Conservation (phyloP, 148 eudicot genomes). For the Vaccinium vitisidaea region DNA sequence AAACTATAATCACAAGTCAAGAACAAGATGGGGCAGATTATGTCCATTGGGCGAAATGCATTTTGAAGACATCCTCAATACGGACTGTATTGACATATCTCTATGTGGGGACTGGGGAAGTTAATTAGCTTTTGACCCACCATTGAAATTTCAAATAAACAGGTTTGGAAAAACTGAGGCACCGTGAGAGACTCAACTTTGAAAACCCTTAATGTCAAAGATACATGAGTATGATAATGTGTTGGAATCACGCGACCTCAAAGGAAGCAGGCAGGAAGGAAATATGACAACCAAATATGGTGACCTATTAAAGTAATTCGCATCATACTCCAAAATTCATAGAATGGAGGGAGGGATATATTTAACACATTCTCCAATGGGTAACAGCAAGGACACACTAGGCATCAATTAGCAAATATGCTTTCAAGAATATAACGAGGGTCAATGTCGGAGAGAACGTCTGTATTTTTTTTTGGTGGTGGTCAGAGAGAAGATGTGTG, state of each 20-base stretch:
- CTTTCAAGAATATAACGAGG: background rate
- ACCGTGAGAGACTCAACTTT: background rate
- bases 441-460: background rate
- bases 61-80: slow-evolving; percentile 6
- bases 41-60: background rate
- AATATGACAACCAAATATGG: background rate
- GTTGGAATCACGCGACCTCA: background rate
- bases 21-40: background rate
- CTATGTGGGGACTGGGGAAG: background rate
- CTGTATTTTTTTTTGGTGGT: background rate
- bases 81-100: background rate
- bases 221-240: background rate
- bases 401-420: background rate
- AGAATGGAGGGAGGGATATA: background rate
- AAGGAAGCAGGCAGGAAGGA: background rate
- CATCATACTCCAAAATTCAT: background rate
- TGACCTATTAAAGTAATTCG: background rate
- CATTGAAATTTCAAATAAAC: background rate
- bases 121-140: background rate
- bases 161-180: background rate
- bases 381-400: background rate
- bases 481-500: background rate
- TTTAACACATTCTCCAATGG: background rate
- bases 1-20: background rate
- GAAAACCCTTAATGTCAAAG: background rate